Percentiles rank a stretch among this genome's conserved stretches.
These are phyloP conservation scores for Pezicula rhizophila DNA, from an alignment of 2,329 filamentous ascomycete genomes.

Conservation along the genomic window DNA sequence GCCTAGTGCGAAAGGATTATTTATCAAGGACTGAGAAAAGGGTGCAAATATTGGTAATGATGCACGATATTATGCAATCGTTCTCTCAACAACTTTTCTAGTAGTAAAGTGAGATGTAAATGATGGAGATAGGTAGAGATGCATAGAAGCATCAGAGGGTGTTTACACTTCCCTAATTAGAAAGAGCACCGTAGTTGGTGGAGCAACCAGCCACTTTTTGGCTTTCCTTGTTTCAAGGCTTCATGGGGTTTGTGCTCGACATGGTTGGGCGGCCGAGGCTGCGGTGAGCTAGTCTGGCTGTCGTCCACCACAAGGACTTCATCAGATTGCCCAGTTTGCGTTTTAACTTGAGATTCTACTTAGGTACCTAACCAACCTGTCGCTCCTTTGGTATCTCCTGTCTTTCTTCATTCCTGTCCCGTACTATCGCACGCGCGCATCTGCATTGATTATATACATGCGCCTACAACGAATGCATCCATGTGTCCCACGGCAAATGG, in stretches of 20 bases:
- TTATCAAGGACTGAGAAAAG: neutral
- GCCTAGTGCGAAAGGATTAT: too few species aligned
- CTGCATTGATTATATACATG: slow-evolving; percentile 14
- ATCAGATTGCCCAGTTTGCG: neutral
- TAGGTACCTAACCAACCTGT: slow-evolving; percentile 6
- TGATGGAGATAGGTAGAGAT: neutral
- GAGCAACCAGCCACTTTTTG: neutral
- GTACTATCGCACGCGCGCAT: neutral
- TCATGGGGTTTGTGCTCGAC: neutral
- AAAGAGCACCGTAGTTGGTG: neutral
- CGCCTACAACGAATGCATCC: slow-evolving; percentile 23
- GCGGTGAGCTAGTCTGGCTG: neutral
- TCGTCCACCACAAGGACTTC: neutral
- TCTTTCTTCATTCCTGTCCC: neutral
- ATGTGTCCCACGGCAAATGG: slow-evolving; percentile 29
- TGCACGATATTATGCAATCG: slow-evolving; percentile 7
- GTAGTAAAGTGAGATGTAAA: too few species aligned
- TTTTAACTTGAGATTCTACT: neutral
- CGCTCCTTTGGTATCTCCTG: slow-evolving; percentile 16
- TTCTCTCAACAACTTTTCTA: too few species aligned
- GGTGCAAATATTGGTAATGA: slow-evolving; percentile 7
- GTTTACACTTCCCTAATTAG: too few species aligned
- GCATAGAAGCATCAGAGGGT: neutral
- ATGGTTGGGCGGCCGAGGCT: neutral
- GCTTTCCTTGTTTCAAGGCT: neutral